phyloP scores from a whole-genome alignment of 2,329 filamentous ascomycete species.

The Pestalotiopsis sp. region DNA sequence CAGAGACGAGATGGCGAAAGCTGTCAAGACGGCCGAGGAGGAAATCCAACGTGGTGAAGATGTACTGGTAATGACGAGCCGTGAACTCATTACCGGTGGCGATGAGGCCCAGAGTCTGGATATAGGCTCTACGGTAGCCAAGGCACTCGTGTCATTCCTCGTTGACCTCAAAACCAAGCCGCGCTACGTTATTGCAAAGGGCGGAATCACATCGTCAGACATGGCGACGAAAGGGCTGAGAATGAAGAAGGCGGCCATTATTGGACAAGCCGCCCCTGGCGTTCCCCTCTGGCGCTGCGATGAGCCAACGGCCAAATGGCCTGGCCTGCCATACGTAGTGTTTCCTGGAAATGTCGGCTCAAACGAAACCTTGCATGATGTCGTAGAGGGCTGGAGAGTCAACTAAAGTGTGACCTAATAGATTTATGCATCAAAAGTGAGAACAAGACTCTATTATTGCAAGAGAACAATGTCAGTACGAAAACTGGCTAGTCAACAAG shows the following conservation, averaged over 20 bases:
- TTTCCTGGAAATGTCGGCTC: slow-evolving; percentile 59
- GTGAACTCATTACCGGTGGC: slow-evolving; percentile 47
- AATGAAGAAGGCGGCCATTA: slow-evolving; percentile 53
- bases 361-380: slow-evolving; percentile 38
- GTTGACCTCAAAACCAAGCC: slow-evolving; percentile 45
- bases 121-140: slow-evolving; percentile 54
- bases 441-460: neutral
- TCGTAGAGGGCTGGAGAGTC: slow-evolving; percentile 13
- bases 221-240: slow-evolving; percentile 56
- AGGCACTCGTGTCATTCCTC: slow-evolving; percentile 50
- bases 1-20: slow-evolving; percentile 29
- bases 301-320: slow-evolving; percentile 49
- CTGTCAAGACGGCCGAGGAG: slow-evolving; percentile 34
- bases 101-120: slow-evolving; percentile 52
- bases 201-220: slow-evolving; percentile 60
- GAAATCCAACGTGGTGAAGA: slow-evolving; percentile 47
- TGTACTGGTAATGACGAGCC: slow-evolving; percentile 60
- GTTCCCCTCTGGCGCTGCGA: slow-evolving; percentile 61
- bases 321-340: slow-evolving; percentile 54
- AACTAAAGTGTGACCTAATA: neutral
- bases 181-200: slow-evolving; percentile 59
- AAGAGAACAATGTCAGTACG: slow-evolving; percentile 34
- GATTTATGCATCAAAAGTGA: neutral
- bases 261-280: slow-evolving; percentile 57
- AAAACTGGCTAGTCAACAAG: slow-evolving; percentile 17